Conservation (phyloP, 129 eudicot genomes). For the Saposhnikovia divaricata region DNA sequence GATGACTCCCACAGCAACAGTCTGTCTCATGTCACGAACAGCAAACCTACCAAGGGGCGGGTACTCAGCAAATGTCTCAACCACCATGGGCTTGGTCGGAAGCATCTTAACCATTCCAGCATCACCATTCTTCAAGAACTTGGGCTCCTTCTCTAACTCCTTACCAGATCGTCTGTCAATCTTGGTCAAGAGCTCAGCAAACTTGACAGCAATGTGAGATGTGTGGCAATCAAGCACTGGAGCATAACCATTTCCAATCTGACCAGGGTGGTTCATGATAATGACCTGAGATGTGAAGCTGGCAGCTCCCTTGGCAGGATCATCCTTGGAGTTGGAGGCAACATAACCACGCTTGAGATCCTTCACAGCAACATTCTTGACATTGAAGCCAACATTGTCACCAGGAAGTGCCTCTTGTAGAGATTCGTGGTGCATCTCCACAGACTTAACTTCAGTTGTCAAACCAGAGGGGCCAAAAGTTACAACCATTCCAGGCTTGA, state of each 20-base stretch:
- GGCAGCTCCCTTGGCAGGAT: not conserved
- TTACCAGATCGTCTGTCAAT: slow-evolving; percentile 15
- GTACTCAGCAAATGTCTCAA: slow-evolving; percentile 5
- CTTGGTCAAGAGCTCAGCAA: slow-evolving; percentile 15
- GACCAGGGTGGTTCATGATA: slow-evolving; percentile 18
- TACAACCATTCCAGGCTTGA: slow-evolving; percentile 18
- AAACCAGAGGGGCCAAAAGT: slow-evolving; percentile 13
- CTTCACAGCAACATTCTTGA: not conserved
- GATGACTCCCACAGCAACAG: slow-evolving; percentile 15
- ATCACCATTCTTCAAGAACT: slow-evolving; percentile 16
- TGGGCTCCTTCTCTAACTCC: slow-evolving; percentile 15
- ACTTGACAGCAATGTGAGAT: slow-evolving; percentile 16
- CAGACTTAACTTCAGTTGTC: slow-evolving; percentile 19
- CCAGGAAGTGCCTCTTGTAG: slow-evolving; percentile 14
- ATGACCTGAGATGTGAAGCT: slow-evolving; percentile 16
- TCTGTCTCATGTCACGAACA: slow-evolving; percentile 16
- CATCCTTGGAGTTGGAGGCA: not conserved
- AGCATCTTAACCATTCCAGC: slow-evolving; percentile 13
- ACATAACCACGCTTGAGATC: not conserved
- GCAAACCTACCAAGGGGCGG: slow-evolving; percentile 16
- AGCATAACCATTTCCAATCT: slow-evolving; percentile 12
- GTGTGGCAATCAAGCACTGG: slow-evolving; percentile 18
- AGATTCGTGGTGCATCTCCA: slow-evolving; percentile 19
- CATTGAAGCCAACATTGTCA: not conserved
- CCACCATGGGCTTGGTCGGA: slow-evolving; percentile 12